A percentile compares a stretch with the other conserved stretches of the same genome.
Conservation (phyloP, 257 asterid species). For the Knoxia roxburghii region DNA sequence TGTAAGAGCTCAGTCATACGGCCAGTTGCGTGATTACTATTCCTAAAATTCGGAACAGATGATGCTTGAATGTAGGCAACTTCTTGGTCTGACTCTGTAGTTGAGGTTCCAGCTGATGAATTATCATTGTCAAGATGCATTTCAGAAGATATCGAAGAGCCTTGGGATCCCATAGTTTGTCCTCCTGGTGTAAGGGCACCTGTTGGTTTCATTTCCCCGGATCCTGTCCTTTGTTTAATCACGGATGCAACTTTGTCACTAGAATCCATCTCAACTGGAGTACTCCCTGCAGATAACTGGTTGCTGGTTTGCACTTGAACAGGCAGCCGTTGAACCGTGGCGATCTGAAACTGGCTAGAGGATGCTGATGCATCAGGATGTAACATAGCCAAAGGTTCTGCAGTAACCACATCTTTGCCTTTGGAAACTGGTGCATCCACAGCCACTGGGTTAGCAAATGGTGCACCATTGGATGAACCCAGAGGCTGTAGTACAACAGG, state of each 20-base stretch:
- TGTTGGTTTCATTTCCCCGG: conserved; percentile 23
- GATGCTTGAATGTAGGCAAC: conserved; percentile 19
- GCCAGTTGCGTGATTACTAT: conserved; percentile 53
- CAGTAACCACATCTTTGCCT: conserved; percentile 53
- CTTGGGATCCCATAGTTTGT: conserved; percentile 23
- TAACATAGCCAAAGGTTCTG: conserved; percentile 58
- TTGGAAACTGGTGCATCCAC: conserved; percentile 32
- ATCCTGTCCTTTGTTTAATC: conserved; percentile 29
- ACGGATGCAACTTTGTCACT: conserved; percentile 19
- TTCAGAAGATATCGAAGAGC: conserved; percentile 47
- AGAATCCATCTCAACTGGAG: conserved; percentile 27
- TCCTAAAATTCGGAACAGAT: conserved; percentile 34
- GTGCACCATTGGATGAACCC: conserved; percentile 29
- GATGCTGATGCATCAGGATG: conserved; percentile 54
- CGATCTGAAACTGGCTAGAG: conserved; percentile 34
- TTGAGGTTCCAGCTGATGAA: conserved; percentile 33
- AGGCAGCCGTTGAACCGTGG: conserved; percentile 20
- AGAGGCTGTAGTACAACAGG: conserved; percentile 63
- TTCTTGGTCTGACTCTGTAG: conserved; percentile 7
- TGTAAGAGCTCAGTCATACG: conserved; percentile 90
- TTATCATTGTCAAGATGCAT: conserved; percentile 28
- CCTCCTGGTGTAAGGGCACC: conserved; percentile 23
- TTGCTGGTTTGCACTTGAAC: conserved; percentile 28
- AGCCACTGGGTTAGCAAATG: conserved; percentile 20
- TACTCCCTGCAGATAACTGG: conserved; percentile 28